Base-by-base conservation (phyloP, 805 yeast genomes). In the Candida cerambycidarum region DNA sequence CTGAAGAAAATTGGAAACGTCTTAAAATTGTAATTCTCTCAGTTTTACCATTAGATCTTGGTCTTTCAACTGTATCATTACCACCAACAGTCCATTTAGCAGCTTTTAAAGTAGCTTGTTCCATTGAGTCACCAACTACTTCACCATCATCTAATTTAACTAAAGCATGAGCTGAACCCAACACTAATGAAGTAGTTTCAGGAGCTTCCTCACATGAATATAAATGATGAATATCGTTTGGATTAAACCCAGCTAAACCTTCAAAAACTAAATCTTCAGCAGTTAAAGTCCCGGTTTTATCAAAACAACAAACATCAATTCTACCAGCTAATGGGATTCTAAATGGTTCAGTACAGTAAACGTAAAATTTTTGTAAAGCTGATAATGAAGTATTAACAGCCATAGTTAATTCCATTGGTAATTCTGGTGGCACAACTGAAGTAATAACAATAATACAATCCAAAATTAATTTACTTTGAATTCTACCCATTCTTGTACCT, bases 101-200 rank as follows among this genome's bases (percentile, higher is more conserved):
- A 32, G 95, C 92, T 52, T 82, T 83, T 54, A 93, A 73, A 41
- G 99, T 93, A 19, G 95, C 97, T 67, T 89, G 89, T 69, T 93
- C 99, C 98, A 93, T 92, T 50, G 99, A 97, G 60, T 93, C 99
- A 67, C 99, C 99, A 47, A 93, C 99, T 53, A 90, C 80, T 49
- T 93, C 98, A 55, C 98, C 99, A 61, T 90, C 96, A 56, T 93
- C 97, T 47, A 93, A 75, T 57, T 83, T 81, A 19, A 93, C 99
- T 51, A 93, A 76, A 21, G 99, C 98, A 64, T 93, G 99, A 27
- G 96, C 97, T 44, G 97, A 83, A 48, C 97, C 98, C 50, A 93
- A 76, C 29, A 87, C 89, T 47, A 77, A 73, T 31, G 80, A 70
- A 8, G 95, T 83, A 34, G 78, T 75, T 23, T 63, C 71, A 6